A percentile compares a stretch with the other conserved stretches of the same genome.
phyloP scores from a whole-genome alignment of 352 stramenopile genomes.

The Phytophthora aleatoria region DNA sequence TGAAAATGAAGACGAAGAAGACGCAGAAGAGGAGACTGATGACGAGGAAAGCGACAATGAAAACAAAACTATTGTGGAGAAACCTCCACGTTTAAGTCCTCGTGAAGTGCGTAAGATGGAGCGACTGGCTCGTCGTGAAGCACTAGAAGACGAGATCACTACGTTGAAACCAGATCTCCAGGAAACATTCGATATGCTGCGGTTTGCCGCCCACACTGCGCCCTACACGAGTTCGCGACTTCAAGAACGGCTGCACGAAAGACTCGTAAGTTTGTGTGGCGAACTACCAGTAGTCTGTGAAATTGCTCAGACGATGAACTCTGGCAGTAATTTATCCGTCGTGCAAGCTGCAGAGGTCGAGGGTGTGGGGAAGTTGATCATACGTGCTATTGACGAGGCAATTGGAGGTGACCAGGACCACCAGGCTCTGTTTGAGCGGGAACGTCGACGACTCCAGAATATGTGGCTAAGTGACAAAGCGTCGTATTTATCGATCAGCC shows the following conservation, averaged over 20 bases:
- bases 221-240: slow-evolving; percentile 42
- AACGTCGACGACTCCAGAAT: slow-evolving; percentile 32
- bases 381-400: slow-evolving; percentile 48
- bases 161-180: slow-evolving; percentile 37
- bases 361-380: slow-evolving; percentile 35
- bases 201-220: slow-evolving; percentile 32
- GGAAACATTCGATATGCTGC: slow-evolving; percentile 37
- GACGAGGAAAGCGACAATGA: slow-evolving; percentile 26
- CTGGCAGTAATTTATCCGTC: background rate
- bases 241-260: slow-evolving; percentile 27
- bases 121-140: slow-evolving; percentile 19
- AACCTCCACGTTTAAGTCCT: slow-evolving; percentile 9
- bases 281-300: slow-evolving; percentile 52
- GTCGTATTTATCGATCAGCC: slow-evolving; percentile 29
- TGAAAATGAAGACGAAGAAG: slow-evolving; percentile 33
- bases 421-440: slow-evolving; percentile 37
- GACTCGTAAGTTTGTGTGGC: slow-evolving; percentile 38
- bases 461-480: slow-evolving; percentile 45
- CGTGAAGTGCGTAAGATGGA: slow-evolving; percentile 24
- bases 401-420: slow-evolving; percentile 36
- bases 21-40: slow-evolving; percentile 26
- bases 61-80: background rate
- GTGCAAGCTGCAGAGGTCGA: slow-evolving; percentile 15
- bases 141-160: slow-evolving; percentile 24
- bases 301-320: slow-evolving; percentile 26